Conservation (phyloP, 768 basidiomycete species). For the Agaricus blazei region DNA sequence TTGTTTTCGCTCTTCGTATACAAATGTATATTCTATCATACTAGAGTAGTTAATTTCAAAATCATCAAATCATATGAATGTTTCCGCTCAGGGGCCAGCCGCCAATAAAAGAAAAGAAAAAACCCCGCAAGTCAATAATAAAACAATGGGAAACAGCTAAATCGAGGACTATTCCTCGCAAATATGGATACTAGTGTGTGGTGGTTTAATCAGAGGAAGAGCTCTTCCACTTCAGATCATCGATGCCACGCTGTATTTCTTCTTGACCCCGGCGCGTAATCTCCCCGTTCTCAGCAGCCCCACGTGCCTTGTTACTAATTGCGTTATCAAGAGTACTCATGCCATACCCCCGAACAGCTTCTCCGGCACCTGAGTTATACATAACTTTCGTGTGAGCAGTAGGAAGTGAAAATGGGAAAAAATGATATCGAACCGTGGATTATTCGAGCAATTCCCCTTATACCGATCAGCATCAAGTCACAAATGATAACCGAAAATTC, state of each 20-base stretch:
- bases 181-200: background rate
- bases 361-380: conserved; percentile 31
- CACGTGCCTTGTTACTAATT: conserved; percentile 19
- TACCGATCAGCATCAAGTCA: background rate
- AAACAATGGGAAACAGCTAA: no score
- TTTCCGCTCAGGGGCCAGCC: no score
- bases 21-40: no score
- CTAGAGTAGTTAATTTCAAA: background rate
- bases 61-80: no score
- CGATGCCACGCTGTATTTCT: conserved; percentile 36
- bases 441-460: conserved; percentile 30
- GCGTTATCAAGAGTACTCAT: conserved; percentile 34
- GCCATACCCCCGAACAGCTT: conserved; percentile 38
- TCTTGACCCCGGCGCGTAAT: conserved; percentile 30
- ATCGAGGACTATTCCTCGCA: no score
- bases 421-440: conserved; percentile 25
- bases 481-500: background rate
- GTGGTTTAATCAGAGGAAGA: background rate
- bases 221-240: conserved; percentile 17
- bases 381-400: background rate
- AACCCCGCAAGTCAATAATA: no score
- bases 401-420: background rate
- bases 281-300: conserved; percentile 22
- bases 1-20: background rate
- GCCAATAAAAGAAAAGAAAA: no score